These are phyloP conservation scores for Trichaptum fuscoviolaceum DNA, from an alignment of 768 basidiomycete genomes.

Conservation along the genomic window DNA sequence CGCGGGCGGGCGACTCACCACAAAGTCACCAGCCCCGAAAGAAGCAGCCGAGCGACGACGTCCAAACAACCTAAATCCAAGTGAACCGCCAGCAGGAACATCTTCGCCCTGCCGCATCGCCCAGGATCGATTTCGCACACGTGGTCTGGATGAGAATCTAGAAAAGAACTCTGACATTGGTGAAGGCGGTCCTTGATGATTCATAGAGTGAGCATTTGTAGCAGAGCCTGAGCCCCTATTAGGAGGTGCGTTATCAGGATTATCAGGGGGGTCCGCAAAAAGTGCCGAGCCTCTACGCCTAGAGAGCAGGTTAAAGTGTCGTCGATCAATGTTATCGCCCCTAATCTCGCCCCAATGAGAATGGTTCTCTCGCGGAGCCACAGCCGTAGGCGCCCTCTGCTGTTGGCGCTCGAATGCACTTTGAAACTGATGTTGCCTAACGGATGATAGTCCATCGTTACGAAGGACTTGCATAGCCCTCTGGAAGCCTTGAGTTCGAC, in stretches of 20 bases:
- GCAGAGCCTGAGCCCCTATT: neutral
- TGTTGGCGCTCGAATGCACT: conserved; percentile 21
- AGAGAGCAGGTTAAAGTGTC: conserved; percentile 14
- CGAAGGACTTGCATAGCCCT: conserved; percentile 30
- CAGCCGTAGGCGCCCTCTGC: conserved; percentile 15
- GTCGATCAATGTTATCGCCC: conserved; percentile 8
- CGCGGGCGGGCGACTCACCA: conserved; percentile 37
- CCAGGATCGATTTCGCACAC: neutral
- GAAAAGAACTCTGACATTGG: neutral
- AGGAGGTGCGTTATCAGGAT: neutral
- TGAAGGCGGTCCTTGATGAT: neutral
- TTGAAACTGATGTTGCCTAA: conserved; percentile 27
- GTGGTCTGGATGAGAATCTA: neutral
- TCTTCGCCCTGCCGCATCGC: conserved; percentile 1
- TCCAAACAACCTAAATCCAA: conserved; percentile 9
- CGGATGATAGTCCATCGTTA: conserved; percentile 22
- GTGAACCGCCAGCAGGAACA: conserved; percentile 9
- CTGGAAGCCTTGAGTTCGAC: conserved; percentile 19
- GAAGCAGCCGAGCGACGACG: conserved; percentile 13
- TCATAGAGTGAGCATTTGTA: neutral
- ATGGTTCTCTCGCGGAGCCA: conserved; percentile 8
- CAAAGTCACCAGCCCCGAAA: conserved; percentile 32
- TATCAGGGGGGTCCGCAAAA: conserved; percentile 39
- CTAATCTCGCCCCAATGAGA: conserved; percentile 18
- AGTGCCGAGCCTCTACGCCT: conserved; percentile 34